Conservation (phyloP, 345 rosid species). For the Anastatica hierochuntica region DNA sequence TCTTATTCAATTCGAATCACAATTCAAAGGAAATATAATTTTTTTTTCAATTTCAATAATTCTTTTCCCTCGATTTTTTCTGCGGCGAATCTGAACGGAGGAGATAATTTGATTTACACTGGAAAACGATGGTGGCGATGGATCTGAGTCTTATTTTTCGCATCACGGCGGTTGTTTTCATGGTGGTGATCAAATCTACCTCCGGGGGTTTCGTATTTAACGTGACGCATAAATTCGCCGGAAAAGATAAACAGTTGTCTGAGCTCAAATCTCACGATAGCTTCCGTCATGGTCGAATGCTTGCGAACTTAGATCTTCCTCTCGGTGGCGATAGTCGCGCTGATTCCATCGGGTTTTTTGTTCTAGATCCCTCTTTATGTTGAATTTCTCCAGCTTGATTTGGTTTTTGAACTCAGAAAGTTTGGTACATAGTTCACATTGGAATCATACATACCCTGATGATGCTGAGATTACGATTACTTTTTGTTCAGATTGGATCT, state of each 20-base stretch:
- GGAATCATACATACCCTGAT: no score
- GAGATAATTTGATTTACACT: not conserved
- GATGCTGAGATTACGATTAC: no score
- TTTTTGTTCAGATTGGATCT: no score
- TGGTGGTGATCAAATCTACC: constrained; percentile 25
- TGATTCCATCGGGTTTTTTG: constrained; percentile 52
- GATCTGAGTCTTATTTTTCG: constrained; percentile 25
- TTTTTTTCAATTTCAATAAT: not conserved
- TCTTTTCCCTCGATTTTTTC: not conserved
- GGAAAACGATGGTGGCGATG: constrained; percentile 10
- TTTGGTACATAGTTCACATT: no score
- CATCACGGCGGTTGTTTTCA: constrained; percentile 8
- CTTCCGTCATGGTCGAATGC: constrained; percentile 62
- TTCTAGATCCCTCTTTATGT: constrained; percentile 1
- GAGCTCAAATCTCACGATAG: constrained; percentile 61
- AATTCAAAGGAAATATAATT: not conserved
- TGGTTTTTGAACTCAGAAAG: not conserved
- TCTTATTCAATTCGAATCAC: not conserved
- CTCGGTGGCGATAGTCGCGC: constrained; percentile 82
- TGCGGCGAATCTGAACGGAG: not conserved
- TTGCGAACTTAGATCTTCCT: constrained; percentile 45
- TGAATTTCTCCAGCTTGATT: constrained; percentile 3
- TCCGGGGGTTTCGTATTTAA: constrained; percentile 39
- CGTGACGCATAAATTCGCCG: constrained; percentile 62
- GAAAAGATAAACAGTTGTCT: constrained; percentile 31